Evolutionary conservation across 768 basidiomycete species (phyloP).

Genomic region (Naganishia onofrii): DNA sequence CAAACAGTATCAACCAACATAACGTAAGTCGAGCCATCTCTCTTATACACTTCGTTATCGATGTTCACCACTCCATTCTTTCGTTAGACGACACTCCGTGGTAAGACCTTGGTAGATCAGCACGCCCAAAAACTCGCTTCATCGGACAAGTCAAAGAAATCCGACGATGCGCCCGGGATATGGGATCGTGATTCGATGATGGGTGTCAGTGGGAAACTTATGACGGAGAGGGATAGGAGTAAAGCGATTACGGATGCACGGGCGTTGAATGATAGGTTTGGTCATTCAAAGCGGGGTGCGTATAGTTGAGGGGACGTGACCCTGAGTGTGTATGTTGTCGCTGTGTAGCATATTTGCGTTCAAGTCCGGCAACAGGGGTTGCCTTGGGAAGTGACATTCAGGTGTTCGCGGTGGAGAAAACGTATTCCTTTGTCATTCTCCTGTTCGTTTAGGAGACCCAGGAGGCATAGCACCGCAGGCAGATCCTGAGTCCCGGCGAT

Average conservation of each 20-base stretch:
- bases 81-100: constrained; percentile 38
- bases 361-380: too few relatives aligned
- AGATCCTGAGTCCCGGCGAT: background rate
- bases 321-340: too few relatives aligned
- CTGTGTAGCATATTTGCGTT: background rate
- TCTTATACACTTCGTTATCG: background rate
- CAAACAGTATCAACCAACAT: constrained; percentile 72
- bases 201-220: constrained; percentile 76
- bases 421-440: background rate
- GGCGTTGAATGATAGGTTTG: constrained; percentile 78
- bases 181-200: constrained; percentile 95
- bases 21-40: constrained; percentile 40
- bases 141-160: constrained; percentile 39
- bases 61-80: background rate
- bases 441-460: background rate
- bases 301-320: constrained; percentile 32
- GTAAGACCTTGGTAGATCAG: constrained; percentile 45
- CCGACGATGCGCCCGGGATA: constrained; percentile 61
- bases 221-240: constrained; percentile 80
- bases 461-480: background rate
- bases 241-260: constrained; percentile 77
- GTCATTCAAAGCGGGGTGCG: constrained; percentile 55
- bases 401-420: background rate
- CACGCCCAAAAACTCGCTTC: constrained; percentile 36
- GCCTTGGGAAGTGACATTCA: background rate